Conservation (phyloP, 148 eudicot genomes). For the Vaccinium darrowii region DNA sequence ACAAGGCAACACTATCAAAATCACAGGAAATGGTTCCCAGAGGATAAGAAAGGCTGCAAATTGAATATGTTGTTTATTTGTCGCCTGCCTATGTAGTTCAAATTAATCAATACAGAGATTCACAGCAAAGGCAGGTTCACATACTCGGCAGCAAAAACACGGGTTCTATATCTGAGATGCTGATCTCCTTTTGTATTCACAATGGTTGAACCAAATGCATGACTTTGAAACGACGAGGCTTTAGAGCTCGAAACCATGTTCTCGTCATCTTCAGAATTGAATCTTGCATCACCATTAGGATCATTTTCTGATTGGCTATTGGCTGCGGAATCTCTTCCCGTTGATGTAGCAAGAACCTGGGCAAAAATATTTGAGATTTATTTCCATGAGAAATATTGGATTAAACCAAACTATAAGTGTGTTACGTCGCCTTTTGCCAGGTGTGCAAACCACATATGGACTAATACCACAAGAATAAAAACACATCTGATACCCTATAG, state of each 20-base stretch:
- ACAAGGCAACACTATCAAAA: neutral
- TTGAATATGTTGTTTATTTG: neutral
- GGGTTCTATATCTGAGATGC: slow-evolving; percentile 89
- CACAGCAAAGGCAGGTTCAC: slow-evolving; percentile 31
- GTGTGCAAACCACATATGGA: neutral
- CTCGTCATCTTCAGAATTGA: slow-evolving; percentile 65
- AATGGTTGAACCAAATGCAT: slow-evolving; percentile 42
- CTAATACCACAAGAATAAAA: neutral
- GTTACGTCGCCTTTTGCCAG: neutral
- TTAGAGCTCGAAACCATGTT: slow-evolving; percentile 79
- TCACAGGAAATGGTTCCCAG: neutral
- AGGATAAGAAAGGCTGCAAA: neutral
- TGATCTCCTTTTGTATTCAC: slow-evolving; percentile 54
- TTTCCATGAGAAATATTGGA: neutral
- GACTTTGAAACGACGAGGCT: slow-evolving; percentile 35
- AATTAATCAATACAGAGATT: slow-evolving; percentile 10
- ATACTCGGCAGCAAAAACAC: slow-evolving; percentile 97
- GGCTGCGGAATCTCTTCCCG: slow-evolving; percentile 45
- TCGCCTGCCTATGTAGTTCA: neutral
- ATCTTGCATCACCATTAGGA: slow-evolving; percentile 42
- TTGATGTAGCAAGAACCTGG: slow-evolving; percentile 79
- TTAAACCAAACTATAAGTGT: neutral
- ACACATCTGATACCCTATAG: neutral
- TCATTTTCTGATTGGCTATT: slow-evolving; percentile 37
- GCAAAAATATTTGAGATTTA: slow-evolving; percentile 8